phyloP scores from a whole-genome alignment of 331 rosid genomes.

The Spiraea crenata region DNA sequence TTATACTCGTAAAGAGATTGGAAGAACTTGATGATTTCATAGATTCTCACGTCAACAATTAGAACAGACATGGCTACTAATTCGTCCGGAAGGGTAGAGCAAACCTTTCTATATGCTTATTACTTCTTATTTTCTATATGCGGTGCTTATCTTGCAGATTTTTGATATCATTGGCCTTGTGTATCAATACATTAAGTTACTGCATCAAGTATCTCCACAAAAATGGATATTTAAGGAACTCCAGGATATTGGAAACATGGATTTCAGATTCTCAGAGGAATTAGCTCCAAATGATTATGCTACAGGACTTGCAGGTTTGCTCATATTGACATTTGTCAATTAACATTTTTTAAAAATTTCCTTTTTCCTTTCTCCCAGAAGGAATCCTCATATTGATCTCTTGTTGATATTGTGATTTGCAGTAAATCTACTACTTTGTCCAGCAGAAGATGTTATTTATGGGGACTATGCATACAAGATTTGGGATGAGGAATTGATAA shows the following conservation, averaged over 20 bases:
- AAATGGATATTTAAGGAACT: constrained; percentile 96
- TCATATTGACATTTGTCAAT: background rate
- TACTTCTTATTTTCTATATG: constrained; percentile 16
- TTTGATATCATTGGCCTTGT: constrained; percentile 76
- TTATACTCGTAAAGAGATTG: constrained; percentile 9
- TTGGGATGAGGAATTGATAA: constrained; percentile 77
- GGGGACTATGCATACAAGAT: constrained; percentile 74
- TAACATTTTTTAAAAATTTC: background rate
- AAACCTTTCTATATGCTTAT: constrained; percentile 23
- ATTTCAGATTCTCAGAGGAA: constrained; percentile 92
- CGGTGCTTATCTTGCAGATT: constrained; percentile 50
- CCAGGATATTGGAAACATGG: constrained; percentile 93
- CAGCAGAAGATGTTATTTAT: constrained; percentile 81
- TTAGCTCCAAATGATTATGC: constrained; percentile 97
- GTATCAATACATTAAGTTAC: constrained; percentile 76
- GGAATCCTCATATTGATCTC: background rate
- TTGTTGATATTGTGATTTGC: constrained; percentile 34
- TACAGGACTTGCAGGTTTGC: constrained; percentile 84
- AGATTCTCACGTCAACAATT: constrained; percentile 13
- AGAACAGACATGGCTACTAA: constrained; percentile 12
- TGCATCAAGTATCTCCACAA: constrained; percentile 46
- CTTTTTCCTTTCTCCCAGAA: too few species aligned
- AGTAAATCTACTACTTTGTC: constrained; percentile 71
- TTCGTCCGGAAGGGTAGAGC: constrained; percentile 10
- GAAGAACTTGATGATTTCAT: background rate